Conservation (phyloP, 768 basidiomycete species). For the Gloeostereum incarnatum region DNA sequence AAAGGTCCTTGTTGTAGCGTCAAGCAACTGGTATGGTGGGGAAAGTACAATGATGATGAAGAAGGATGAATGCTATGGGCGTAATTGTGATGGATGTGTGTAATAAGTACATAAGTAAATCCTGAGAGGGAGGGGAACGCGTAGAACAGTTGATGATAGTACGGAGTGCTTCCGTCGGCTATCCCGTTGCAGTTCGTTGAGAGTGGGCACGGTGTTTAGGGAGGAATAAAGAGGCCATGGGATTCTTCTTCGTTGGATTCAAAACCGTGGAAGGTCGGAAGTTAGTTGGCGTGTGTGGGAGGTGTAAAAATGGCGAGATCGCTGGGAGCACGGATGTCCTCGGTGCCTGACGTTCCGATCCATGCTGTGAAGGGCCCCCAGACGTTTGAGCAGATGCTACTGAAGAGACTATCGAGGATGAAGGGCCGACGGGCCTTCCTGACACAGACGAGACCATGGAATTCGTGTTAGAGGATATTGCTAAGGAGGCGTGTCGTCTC, state of each 20-base stretch:
- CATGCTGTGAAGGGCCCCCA: not conserved
- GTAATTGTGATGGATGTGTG: too few relatives aligned
- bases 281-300: constrained; percentile 17
- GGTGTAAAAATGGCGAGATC: constrained; percentile 6
- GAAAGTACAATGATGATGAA: too few relatives aligned
- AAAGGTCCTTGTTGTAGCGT: too few relatives aligned
- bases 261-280: too few relatives aligned
- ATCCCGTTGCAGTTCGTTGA: constrained; percentile 39
- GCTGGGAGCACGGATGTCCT: not conserved
- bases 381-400: constrained; percentile 1
- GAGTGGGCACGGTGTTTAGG: constrained; percentile 65
- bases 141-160: too few relatives aligned
- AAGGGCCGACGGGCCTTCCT: constrained; percentile 5
- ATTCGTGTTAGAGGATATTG: constrained; percentile 9
- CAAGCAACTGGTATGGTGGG: too few relatives aligned
- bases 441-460: constrained; percentile 9
- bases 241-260: constrained; percentile 63
- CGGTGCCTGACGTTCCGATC: not conserved
- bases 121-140: too few relatives aligned
- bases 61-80: too few relatives aligned
- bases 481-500: constrained; percentile 18
- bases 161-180: too few relatives aligned
- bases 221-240: constrained; percentile 56
- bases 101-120: too few relatives aligned
- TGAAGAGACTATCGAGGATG: constrained; percentile 7